Evolutionary conservation across 768 basidiomycete genomes (phyloP), one percentile per base, ranked within the genome.

Genomic region (Paxillus involutus): DNA sequence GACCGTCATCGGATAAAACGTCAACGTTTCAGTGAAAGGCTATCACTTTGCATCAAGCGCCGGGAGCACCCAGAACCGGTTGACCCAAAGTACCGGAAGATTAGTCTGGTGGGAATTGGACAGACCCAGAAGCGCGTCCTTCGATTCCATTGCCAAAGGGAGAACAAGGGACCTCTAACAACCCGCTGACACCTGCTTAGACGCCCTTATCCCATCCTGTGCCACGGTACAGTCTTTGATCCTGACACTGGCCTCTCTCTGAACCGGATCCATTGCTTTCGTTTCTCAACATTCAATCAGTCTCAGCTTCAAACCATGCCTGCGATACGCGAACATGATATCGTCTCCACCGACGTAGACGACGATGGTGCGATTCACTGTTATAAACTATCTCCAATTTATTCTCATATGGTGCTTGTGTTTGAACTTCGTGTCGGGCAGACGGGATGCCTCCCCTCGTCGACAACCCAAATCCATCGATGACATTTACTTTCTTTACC

Each of bases 401-500:
- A 26, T 60, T 29, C 55, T 61, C 52, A 60, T 51, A 36, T 45
- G 17, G 30, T 17, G 35, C 55, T 43, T 44, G 49, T 57, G 12
- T 19, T 48, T 36, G 3, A 19, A 4, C 14, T 33, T 21, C 21
- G 16, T 33, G n/a, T 36, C n/a, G 33, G 6, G 21, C 64, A 80
- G 80, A 77, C 66, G 70, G 70, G 16, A 79, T 80, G 77, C 78
- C 79, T 8, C 73, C 78, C 37, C 73, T 79, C 61, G 75, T 83
- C 61, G 82, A 85, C 63, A 77, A 78, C 63, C 80, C 78, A 55
- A 73, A 71, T 60, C 73, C 78, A 55, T 71, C 75, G 30, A 77
- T 78, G 75, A 80, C 77, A 41, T 84, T 80, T 70, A 85, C 84
- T n/a, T 86, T 87, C 70, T 79, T 79, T 63, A 75, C 79, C 26